Evolutionary conservation across 805 yeast genomes (phyloP), one percentile per base, ranked within the genome.

Genomic region (Zygoascus flipseniorum): DNA sequence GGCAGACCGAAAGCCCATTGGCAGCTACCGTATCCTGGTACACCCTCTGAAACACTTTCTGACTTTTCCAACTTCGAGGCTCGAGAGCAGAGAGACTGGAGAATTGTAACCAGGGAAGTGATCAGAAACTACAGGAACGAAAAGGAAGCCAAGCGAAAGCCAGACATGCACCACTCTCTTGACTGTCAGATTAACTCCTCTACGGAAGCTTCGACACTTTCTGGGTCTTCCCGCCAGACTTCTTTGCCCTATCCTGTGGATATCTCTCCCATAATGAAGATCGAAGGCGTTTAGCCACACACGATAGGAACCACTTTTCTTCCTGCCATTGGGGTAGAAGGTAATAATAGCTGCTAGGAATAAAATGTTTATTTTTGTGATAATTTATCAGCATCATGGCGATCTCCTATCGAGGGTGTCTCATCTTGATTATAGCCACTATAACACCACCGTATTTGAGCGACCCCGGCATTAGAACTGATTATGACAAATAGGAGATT

Each of bases 11-110:
- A 26, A 43, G 26, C 23, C 5, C 32, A 14, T 16, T 42, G 44
- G 44, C n/a, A n/a, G 11, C 10, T 45, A 16, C 47, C 47, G 13
- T 52, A 47, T 31, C 54, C 54, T 8, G 54, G 26, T 11, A 52
- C 54, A 5, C 32, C 45, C 2, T 41, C 51, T 8, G 47, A 35
- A 14, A 52, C 52, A 8, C 20, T 53, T 2, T 52, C 54, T 9
- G 37, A 20, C 16, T 39, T 13, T n/a, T 39, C 46, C 4, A 28
- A 48, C 26, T 47, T 26, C 10, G n/a, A n/a, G 10, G 50, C 18
- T 8, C n/a, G 11, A 10, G 50, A 48, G 20, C 52, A 52, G 28
- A 47, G 48, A 32, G 28, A 43, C 3, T 52, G 54, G 47, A 32
- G 54, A 19, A 19, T 18, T 2, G n/a, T 13, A 8, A 52, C 54